Evolutionary conservation across 2,329 filamentous ascomycete genomes (phyloP).

Genomic region (Paecilomyces formosus): DNA sequence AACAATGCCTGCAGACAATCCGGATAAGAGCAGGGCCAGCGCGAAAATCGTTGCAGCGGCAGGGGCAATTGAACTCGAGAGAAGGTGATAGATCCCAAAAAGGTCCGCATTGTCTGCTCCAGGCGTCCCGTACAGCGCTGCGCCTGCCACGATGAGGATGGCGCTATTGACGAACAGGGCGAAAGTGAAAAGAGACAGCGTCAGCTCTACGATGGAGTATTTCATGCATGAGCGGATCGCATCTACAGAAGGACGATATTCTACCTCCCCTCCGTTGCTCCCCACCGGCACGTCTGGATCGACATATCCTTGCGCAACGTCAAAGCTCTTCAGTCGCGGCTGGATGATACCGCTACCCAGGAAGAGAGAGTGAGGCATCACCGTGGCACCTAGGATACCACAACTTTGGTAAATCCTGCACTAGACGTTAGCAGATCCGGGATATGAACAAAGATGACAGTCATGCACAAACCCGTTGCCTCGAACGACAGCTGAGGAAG

Average conservation of each 20-base stretch:
- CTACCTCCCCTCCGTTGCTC: conserved; percentile 42
- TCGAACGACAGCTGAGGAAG: conserved; percentile 45
- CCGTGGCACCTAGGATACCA: conserved; percentile 46
- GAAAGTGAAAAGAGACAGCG: conserved; percentile 70
- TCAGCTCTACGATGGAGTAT: conserved; percentile 64
- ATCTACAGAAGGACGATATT: conserved; percentile 62
- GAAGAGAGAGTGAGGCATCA: conserved; percentile 56
- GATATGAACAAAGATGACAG: not conserved
- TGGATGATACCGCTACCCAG: conserved; percentile 51
- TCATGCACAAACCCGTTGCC: conserved; percentile 40
- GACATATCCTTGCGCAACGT: conserved; percentile 33
- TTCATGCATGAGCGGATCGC: conserved; percentile 70
- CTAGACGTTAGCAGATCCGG: conserved; percentile 4
- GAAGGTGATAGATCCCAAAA: conserved; percentile 71
- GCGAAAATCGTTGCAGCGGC: conserved; percentile 80
- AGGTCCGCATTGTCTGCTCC: conserved; percentile 65
- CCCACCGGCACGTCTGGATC: conserved; percentile 19
- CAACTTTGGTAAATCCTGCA: conserved; percentile 46
- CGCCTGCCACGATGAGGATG: conserved; percentile 74
- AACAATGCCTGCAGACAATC: conserved; percentile 74
- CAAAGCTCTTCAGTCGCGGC: conserved; percentile 44
- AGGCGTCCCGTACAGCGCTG: conserved; percentile 59
- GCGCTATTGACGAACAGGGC: conserved; percentile 78
- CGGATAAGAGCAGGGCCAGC: conserved; percentile 70
- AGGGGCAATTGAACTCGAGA: conserved; percentile 61